A percentile compares a stretch with the other conserved stretches of the same genome.
phyloP scores from a whole-genome alignment of 2,329 filamentous ascomycete species.

The Sclerotinia spermophila region DNA sequence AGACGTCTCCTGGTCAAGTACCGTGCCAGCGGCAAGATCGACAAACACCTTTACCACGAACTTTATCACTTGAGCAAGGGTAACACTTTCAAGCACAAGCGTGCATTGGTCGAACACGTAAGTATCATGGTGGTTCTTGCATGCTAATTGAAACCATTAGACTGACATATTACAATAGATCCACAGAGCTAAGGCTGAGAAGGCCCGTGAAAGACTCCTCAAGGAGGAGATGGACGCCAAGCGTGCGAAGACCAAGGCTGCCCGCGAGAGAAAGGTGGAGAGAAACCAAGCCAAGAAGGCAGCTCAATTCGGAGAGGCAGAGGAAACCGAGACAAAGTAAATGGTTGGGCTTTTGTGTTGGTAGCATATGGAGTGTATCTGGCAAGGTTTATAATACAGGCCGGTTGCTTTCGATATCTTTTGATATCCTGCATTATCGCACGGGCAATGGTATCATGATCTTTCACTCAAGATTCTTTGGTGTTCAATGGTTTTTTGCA shows the following conservation, averaged over 20 bases:
- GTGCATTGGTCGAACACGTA: slow-evolving; percentile 99
- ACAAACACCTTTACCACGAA: slow-evolving; percentile 99
- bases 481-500: slow-evolving; percentile 21
- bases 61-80: slow-evolving; percentile 99
- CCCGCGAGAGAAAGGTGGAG: slow-evolving; percentile 96
- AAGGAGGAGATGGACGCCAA: slow-evolving; percentile 99
- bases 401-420: slow-evolving; percentile 36
- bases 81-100: slow-evolving; percentile 99
- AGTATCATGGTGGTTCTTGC: slow-evolving; percentile 45
- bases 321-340: slow-evolving; percentile 42
- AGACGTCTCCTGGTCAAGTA: slow-evolving; percentile 99
- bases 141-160: not conserved
- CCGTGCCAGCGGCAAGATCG: slow-evolving; percentile 99
- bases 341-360: slow-evolving; percentile 32
- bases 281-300: slow-evolving; percentile 87
- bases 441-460: slow-evolving; percentile 39
- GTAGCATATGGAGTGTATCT: slow-evolving; percentile 37
- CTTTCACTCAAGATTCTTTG: slow-evolving; percentile 23
- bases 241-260: slow-evolving; percentile 99
- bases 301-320: slow-evolving; percentile 71
- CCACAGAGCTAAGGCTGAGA: slow-evolving; percentile 99
- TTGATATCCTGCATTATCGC: slow-evolving; percentile 38
- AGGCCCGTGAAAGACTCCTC: slow-evolving; percentile 88
- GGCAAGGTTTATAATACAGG: slow-evolving; percentile 36
- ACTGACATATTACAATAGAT: slow-evolving; percentile 58